Conservation (phyloP, 805 yeast genomes). For the Sugiyamaella americana region DNA sequence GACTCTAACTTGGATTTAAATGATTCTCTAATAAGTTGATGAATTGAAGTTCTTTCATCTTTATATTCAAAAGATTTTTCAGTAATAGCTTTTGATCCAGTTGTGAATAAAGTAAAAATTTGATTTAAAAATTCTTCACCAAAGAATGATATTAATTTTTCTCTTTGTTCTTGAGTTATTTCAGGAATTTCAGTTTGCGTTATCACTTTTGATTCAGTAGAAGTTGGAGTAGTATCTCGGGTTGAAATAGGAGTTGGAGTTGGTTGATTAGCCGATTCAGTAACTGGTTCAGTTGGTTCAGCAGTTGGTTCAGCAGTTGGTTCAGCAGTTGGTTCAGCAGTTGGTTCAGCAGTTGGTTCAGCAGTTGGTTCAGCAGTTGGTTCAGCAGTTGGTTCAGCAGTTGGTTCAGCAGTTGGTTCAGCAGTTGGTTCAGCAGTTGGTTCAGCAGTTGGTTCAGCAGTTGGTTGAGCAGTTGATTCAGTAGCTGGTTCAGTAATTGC, state of each 20-base stretch:
- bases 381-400: constrained; percentile 11
- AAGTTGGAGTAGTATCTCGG: not conserved
- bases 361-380: constrained; percentile 22
- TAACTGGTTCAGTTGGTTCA: not conserved
- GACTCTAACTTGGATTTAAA: constrained; percentile 75
- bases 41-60: constrained; percentile 67
- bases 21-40: constrained; percentile 65
- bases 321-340: not conserved
- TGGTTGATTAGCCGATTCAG: not conserved
- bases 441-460: too few species aligned
- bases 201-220: not conserved
- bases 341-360: not conserved
- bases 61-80: constrained; percentile 56
- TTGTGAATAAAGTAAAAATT: constrained; percentile 48
- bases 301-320: not conserved
- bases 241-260: not conserved
- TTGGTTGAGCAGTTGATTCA: not conserved
- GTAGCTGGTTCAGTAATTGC: too few species aligned
- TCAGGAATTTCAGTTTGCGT: not conserved
- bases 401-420: constrained; percentile 2
- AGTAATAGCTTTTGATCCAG: constrained; percentile 56
- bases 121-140: constrained; percentile 55
- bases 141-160: constrained; percentile 45
- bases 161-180: constrained; percentile 11
- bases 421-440: too few species aligned